Evolutionary conservation across 2,329 filamentous ascomycete genomes (phyloP).

Genomic region (Phoma sp.): DNA sequence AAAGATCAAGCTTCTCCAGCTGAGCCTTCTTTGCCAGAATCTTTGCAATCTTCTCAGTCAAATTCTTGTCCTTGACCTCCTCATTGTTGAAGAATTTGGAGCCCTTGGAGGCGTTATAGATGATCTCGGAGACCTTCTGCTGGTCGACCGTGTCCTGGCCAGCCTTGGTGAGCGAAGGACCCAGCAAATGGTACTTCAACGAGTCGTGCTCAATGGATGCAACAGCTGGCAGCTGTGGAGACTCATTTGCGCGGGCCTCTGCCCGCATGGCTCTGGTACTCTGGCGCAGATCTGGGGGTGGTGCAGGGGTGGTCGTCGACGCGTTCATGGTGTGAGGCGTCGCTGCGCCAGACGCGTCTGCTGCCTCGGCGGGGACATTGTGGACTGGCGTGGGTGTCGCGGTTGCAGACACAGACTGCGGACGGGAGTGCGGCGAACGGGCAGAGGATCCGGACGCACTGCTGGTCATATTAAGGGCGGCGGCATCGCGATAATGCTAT

Average conservation of each 20-base stretch:
- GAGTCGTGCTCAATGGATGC: constrained; percentile 60
- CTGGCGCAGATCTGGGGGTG: constrained; percentile 9
- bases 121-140: constrained; percentile 90
- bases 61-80: constrained; percentile 76
- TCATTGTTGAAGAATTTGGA: constrained; percentile 97
- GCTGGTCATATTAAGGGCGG: constrained; percentile 31
- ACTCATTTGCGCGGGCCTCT: not conserved
- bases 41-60: constrained; percentile 84
- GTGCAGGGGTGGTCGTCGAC: constrained; percentile 4
- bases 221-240: constrained; percentile 20
- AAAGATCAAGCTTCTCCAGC: constrained; percentile 77
- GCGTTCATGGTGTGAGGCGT: constrained; percentile 23
- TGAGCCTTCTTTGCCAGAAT: constrained; percentile 77
- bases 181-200: constrained; percentile 87
- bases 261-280: constrained; percentile 12
- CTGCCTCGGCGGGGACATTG: constrained; percentile 20
- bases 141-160: constrained; percentile 95
- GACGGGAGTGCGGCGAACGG: constrained; percentile 19
- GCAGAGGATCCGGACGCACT: constrained; percentile 20
- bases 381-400: constrained; percentile 2
- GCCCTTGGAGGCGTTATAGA: constrained; percentile 95
- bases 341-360: constrained; percentile 20
- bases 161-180: constrained; percentile 90
- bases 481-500: constrained; percentile 21
- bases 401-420: constrained; percentile 17